Evolutionary conservation across 2,329 filamentous ascomycete species (phyloP), one percentile per base, ranked within the genome.

Genomic region (Fusarium transvaalense): DNA sequence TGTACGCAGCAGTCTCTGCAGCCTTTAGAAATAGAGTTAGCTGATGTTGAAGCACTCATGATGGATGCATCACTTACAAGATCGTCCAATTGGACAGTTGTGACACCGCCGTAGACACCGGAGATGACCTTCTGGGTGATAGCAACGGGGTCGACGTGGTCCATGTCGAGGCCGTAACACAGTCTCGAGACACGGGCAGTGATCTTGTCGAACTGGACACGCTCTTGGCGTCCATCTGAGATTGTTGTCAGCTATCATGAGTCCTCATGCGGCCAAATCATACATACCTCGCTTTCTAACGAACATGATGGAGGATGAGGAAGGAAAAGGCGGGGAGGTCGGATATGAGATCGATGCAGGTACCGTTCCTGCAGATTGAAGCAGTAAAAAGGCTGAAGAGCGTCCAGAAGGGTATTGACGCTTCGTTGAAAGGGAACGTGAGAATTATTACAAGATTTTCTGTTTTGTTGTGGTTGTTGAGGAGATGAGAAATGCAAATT

Each of bases 191-290:
- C 96, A 82, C 96, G 94, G 76, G 96, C 96, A 77, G 96, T 98
- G 88, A 99, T 99, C 86, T 99, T 99, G 88, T 99, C 96, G 85
- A 99, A 99, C 82, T 99, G 96, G 71, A 99, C 96, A 82, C 96
- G 96, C 88, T 99, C 96, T 86, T 98, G 97, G 86, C 96, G 96
- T 84, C 95, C 95, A 88, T 99, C 96, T 98, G 57, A 17, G 19
- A 12, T 23, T 12, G 25, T 10, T n/a, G 74, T 81, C 59, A 83
- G 78, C 48, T 47, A 43, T 29, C 32, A 42, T 45, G 38, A 55
- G 38, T 37, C 23, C n/a, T 47, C n/a, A 43, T 39, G 41, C 42
- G 38, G 38, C 50, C 29, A 45, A 41, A 48, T 34, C 59, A 56
- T 69, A 82, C 86, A 73, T 83, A 88, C 86, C 86, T 78, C 87